Evolutionary conservation across 2,329 filamentous ascomycete species (phyloP), one percentile per base, ranked within the genome.

Genomic region (Colletotrichum tropicale): DNA sequence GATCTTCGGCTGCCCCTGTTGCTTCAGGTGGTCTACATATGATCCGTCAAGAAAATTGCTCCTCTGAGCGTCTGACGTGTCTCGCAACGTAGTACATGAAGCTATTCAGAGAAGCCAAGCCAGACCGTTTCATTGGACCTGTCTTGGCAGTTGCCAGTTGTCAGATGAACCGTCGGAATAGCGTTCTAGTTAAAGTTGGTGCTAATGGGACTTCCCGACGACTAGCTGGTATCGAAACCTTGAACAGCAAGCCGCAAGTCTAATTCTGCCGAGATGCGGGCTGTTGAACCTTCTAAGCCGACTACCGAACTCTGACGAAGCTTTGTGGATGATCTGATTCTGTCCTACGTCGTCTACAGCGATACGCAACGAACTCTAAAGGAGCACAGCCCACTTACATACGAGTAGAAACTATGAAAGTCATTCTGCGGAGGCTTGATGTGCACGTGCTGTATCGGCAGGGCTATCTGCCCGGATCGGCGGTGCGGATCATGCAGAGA

Each of bases 1-100:
- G 0, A 7, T 21, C 0, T 21, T 4, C 5, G n/a, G 5, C n/a
- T 48, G 43, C 43, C 43, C n/a, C 1, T 12, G 0, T 21, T 21
- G 18, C 18, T 7, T 1, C 18, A 12, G 43, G 6, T 48, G 18
- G 38, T 43, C 38, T n/a, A 10, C 38, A 2, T n/a, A 21, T 21
- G n/a, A n/a, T 12, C 43, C n/a, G 10, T 6, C 10, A 32, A 32
- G 30, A 12, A 38, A 38, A 16, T 38, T 38, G 3, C 34, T 18
- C 1, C 38, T 43, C 0, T 4, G 16, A n/a, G 38, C 38, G 2
- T 43, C 16, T 10, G 3, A 10, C 1, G 10, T n/a, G 18, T 3
- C 8, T n/a, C 38, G 18, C 8, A 43, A n/a, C 5, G 9, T 12
- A n/a, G 0, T 12, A 0, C 38, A 43, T 43, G 18, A 48, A 48